Evolutionary conservation across 305 asterid species (phyloP).

Genomic region (Andrographis paniculata): DNA sequence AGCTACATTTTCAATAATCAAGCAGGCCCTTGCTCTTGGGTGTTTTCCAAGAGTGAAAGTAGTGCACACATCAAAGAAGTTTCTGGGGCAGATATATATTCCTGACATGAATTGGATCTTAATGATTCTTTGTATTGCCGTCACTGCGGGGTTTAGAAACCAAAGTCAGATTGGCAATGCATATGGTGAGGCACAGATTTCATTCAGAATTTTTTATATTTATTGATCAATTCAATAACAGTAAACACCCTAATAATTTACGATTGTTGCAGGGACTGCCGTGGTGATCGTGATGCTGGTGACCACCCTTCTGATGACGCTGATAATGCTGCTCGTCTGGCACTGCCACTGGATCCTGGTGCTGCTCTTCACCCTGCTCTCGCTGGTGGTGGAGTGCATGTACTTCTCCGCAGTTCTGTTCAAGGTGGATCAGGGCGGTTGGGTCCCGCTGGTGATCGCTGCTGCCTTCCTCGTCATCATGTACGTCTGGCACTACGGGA

Average conservation of each 20-base stretch:
- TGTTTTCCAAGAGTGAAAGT: constrained; percentile 97
- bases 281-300: constrained; percentile 94
- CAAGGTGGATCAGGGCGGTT: constrained; percentile 92
- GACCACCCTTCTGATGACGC: constrained; percentile 86
- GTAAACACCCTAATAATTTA: too few species aligned
- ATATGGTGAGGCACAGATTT: constrained; percentile 85
- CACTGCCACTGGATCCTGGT: constrained; percentile 91
- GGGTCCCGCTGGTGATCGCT: constrained; percentile 96
- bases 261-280: constrained; percentile 92
- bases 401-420: constrained; percentile 86
- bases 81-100: constrained; percentile 85
- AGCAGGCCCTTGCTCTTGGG: constrained; percentile 91
- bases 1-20: constrained; percentile 90
- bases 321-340: constrained; percentile 90
- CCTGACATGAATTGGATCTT: constrained; percentile 98
- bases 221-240: too few species aligned
- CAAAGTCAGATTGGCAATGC: constrained; percentile 98
- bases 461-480: constrained; percentile 78
- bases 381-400: constrained; percentile 69
- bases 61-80: constrained; percentile 90
- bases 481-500: constrained; percentile 97
- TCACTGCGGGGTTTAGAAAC: constrained; percentile 91
- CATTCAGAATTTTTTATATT: too few species aligned
- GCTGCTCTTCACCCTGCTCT: constrained; percentile 59
- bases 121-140: constrained; percentile 92